Base-by-base conservation (phyloP, 257 asterid species). In the Petunia secreta region DNA sequence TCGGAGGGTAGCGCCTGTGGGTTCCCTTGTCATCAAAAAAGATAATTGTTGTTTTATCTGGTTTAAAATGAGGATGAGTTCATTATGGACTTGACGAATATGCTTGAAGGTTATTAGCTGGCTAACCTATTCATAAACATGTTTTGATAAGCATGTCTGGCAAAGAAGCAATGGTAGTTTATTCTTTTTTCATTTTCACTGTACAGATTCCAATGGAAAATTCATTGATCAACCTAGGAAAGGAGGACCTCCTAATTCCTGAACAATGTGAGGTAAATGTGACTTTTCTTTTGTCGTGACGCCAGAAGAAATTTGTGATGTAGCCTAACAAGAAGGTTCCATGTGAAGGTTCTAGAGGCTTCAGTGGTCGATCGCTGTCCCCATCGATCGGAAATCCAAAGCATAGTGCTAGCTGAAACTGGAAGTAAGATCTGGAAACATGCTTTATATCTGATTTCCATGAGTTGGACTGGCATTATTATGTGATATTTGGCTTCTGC, bases 341-440 rank as follows among this genome's bases (percentile, higher is more conserved):
- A 80, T 85, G 37, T 36, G 88, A 87, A 95, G 98, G 96, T 93
- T 64, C 55, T 93, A 88, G 94, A 91, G 25, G 86, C 93, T 8
- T 89, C 91, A 9, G 38, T 86, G 85, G 90, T 95, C 83, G 88
- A 86, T 34, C 91, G 88, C 57, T 93, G 99, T 84, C 97, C 97
- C 36, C 99, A 95, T 83, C 92, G 94, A 16, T 86, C 90, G 4
- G 98, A 95, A 84, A 91, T 95, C 80, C 99, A 95, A 86, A 91
- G 98, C 77, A 84, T 93, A 36, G 91, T 80, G 82, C 91, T 90
- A 81, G 92, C 92, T 64, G 92, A 89, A 85, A 85, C 87, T 64
- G 91, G 88, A 84, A 82, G 98, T 91, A 86, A 89, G 92, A 38
- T 71, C 57, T 71, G 13, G 34, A 48, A 43, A 65, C 74, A 65